Evolutionary conservation across 805 yeast species (phyloP).

Genomic region (Pichia kluyveri): DNA sequence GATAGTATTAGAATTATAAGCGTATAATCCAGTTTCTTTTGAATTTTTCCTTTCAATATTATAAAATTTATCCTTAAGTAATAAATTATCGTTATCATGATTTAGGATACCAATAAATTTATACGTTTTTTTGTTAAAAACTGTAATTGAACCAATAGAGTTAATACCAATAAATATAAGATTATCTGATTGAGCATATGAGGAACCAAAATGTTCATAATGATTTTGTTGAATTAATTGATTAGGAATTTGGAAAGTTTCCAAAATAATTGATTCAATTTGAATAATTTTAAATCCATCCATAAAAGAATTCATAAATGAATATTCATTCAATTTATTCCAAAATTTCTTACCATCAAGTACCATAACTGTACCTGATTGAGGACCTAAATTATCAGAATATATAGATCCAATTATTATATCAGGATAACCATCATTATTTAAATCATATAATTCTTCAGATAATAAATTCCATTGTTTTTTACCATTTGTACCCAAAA

Average conservation of each 20-base stretch:
- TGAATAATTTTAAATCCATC: background rate
- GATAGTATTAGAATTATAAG: constrained; percentile 16
- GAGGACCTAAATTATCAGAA: constrained; percentile 22
- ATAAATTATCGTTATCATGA: background rate
- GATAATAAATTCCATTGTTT: constrained; percentile 35
- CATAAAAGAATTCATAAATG: background rate
- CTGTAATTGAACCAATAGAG: constrained; percentile 30
- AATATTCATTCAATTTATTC: background rate
- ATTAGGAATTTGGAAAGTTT: constrained; percentile 14
- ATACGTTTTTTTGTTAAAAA: constrained; percentile 19
- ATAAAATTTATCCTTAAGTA: background rate
- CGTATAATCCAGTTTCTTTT: constrained; percentile 21
- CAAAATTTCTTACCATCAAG: constrained; percentile 13
- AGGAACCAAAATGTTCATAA: constrained; percentile 36
- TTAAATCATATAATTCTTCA: constrained; percentile 22
- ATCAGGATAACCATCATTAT: constrained; percentile 32
- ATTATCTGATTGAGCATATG: constrained; percentile 21
- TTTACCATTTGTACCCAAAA: constrained; percentile 31
- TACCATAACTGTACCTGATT: constrained; percentile 11
- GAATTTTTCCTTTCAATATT: constrained; percentile 12
- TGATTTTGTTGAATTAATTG: constrained; percentile 11
- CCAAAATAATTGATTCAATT: constrained; percentile 2
- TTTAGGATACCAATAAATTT: background rate
- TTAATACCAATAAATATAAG: constrained; percentile 29
- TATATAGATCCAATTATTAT: constrained; percentile 37